A percentile compares a stretch with the other conserved stretches of the same genome.
These are phyloP conservation scores for Afroboletus lepidellus DNA, from an alignment of 1,284 basidiomycete genomes.

Conservation along the genomic window DNA sequence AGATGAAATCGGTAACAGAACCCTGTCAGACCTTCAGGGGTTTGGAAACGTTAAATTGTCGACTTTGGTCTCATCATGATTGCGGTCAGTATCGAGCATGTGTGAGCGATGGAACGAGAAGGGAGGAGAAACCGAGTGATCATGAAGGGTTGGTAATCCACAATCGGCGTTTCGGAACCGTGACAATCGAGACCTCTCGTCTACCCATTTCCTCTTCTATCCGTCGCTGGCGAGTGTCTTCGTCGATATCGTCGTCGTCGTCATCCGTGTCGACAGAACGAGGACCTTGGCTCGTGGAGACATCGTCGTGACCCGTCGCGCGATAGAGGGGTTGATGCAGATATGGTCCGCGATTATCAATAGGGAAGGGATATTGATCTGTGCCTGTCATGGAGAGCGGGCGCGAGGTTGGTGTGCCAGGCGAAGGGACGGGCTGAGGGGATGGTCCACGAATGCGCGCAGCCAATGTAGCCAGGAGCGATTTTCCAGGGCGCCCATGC, in stretches of 20 bases:
- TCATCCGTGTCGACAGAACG: conserved; percentile 51
- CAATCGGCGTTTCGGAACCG: conserved; percentile 70
- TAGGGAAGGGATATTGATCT: conserved; percentile 48
- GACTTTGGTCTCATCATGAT: conserved; percentile 13
- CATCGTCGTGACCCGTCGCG: conserved; percentile 47
- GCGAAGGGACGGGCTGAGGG: conserved; percentile 21
- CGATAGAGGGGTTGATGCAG: conserved; percentile 59
- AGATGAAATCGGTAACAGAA: conserved; percentile 17
- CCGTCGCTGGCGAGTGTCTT: conserved; percentile 64
- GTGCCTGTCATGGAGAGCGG: conserved; percentile 40
- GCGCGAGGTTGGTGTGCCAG: conserved; percentile 34
- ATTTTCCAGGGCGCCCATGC: conserved; percentile 53
- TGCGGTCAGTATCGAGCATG: conserved; percentile 25
- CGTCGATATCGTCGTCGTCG: conserved; percentile 70
- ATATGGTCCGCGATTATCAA: conserved; percentile 53
- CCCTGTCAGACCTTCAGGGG: too few species aligned
- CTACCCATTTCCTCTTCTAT: conserved; percentile 79
- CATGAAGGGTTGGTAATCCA: conserved; percentile 65
- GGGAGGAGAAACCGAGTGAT: conserved; percentile 9
- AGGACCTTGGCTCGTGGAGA: conserved; percentile 38
- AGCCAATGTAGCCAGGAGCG: conserved; percentile 54
- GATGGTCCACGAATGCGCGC: conserved; percentile 43
- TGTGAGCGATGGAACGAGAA: conserved; percentile 6
- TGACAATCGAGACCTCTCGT: conserved; percentile 77
- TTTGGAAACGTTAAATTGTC: conserved; percentile 4